A percentile compares a stretch with the other conserved stretches of the same genome.
Conservation (phyloP, 176 grass and related monocot species). For the Dactylis glomerata region DNA sequence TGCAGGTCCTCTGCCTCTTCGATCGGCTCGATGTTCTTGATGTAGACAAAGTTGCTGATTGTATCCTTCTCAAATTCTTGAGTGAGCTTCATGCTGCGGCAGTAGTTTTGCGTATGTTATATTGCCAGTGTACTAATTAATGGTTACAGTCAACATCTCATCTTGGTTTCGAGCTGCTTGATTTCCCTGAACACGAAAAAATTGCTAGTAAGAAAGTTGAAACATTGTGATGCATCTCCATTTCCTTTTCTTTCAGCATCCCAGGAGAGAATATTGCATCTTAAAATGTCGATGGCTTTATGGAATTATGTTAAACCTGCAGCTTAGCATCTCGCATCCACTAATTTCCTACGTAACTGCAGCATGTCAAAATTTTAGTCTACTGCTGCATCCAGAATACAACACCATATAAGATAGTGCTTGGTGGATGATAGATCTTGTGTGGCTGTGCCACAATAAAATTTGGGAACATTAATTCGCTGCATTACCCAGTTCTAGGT, state of each 20-base stretch:
- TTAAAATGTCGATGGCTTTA: neutral
- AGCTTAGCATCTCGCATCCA: neutral
- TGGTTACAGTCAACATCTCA: neutral
- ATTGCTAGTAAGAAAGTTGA: neutral
- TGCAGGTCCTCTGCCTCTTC: slow-evolving; percentile 81
- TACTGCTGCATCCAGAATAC: neutral
- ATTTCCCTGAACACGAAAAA: neutral
- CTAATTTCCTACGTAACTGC: neutral
- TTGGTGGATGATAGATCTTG: neutral
- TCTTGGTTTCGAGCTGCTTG: slow-evolving; percentile 7
- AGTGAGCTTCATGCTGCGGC: neutral
- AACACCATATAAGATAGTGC: neutral
- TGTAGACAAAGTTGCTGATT: slow-evolving; percentile 71
- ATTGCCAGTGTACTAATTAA: neutral
- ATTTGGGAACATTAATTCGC: neutral
- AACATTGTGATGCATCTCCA: neutral
- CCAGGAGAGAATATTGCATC: neutral
- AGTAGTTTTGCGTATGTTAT: neutral
- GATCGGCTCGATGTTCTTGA: slow-evolving; percentile 69
- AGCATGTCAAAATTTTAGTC: neutral
- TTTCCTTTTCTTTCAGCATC: neutral
- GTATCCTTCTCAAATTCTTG: slow-evolving; percentile 54
- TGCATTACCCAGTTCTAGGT: neutral
- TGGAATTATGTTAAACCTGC: neutral
- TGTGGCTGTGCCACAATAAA: neutral